phyloP scores from a whole-genome alignment of 1,139 yeast species.

The Pichia sp. region DNA sequence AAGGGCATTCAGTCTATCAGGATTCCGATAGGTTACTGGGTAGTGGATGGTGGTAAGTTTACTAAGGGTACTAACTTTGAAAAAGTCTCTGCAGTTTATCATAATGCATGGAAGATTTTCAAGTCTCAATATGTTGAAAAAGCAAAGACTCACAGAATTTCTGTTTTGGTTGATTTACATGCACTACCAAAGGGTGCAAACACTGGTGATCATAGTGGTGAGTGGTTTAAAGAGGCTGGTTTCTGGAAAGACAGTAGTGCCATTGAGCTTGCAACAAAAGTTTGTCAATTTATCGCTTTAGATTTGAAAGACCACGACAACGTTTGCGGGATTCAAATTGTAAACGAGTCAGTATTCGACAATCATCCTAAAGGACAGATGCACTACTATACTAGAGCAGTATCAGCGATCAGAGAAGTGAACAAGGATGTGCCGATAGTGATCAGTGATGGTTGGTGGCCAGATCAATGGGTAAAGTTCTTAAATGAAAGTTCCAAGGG shows the following conservation, averaged over 20 bases:
- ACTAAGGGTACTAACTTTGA: slow-evolving; percentile 58
- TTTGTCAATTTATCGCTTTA: slow-evolving; percentile 52
- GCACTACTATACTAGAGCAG: slow-evolving; percentile 62
- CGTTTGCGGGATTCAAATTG: slow-evolving; percentile 73
- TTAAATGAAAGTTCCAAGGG: slow-evolving; percentile 38
- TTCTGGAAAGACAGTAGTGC: slow-evolving; percentile 50
- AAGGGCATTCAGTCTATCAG: slow-evolving; percentile 71
- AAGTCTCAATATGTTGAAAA: slow-evolving; percentile 43
- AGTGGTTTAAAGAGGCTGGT: slow-evolving; percentile 47
- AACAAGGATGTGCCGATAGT: slow-evolving; percentile 60
- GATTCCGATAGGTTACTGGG: slow-evolving; percentile 91
- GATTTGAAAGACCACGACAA: slow-evolving; percentile 55
- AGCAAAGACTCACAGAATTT: slow-evolving; percentile 53
- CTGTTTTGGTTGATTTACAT: slow-evolving; percentile 77
- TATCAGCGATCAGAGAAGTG: slow-evolving; percentile 48
- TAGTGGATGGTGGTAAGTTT: slow-evolving; percentile 55
- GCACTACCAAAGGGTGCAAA: slow-evolving; percentile 94
- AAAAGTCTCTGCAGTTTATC: slow-evolving; percentile 47
- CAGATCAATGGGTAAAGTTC: slow-evolving; percentile 72
- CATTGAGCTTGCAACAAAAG: slow-evolving; percentile 42
- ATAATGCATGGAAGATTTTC: slow-evolving; percentile 55
- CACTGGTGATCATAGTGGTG: slow-evolving; percentile 77
- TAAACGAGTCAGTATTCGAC: slow-evolving; percentile 73
- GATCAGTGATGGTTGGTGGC: slow-evolving; percentile 94
- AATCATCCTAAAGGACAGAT: slow-evolving; percentile 45